These are phyloP conservation scores for Rhizopogon sp. DNA, from an alignment of 768 basidiomycete genomes.

Conservation along the genomic window DNA sequence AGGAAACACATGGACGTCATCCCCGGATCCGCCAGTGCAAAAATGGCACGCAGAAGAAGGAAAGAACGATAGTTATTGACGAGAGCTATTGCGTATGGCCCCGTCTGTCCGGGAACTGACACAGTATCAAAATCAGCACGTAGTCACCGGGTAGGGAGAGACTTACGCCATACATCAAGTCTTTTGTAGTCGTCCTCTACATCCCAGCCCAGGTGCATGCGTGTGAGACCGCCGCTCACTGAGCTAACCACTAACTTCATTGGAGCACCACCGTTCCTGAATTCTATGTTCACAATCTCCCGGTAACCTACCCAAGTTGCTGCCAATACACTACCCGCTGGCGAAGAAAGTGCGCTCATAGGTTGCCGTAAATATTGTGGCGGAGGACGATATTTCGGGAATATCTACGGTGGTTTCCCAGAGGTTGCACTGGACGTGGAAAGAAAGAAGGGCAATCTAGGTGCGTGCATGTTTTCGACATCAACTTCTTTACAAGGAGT, in stretches of 20 bases:
- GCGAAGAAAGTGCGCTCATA: not conserved
- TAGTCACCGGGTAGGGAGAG: not conserved
- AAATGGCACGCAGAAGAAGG: constrained; percentile 6
- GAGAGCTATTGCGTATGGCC: constrained; percentile 15
- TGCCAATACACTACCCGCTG: not conserved
- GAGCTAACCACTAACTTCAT: not conserved
- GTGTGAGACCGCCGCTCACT: not conserved
- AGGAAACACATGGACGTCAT: not conserved
- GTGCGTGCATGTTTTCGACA: constrained; percentile 18
- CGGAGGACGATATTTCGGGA: constrained; percentile 15
- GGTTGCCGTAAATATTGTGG: not conserved
- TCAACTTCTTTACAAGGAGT: constrained; percentile 5
- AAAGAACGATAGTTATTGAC: constrained; percentile 12
- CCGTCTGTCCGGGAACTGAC: constrained; percentile 11
- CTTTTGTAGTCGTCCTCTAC: not conserved
- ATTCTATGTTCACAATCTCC: not conserved
- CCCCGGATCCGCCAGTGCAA: constrained; percentile 4
- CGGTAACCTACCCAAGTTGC: not conserved
- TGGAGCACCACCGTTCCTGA: not conserved
- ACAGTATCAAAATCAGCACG: not conserved
- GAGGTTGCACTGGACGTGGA: constrained; percentile 17
- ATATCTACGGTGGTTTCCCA: constrained; percentile 10
- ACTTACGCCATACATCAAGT: not conserved
- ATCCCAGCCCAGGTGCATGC: not conserved
- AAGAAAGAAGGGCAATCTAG: constrained; percentile 16